Conservation (phyloP, 2,329 filamentous ascomycete genomes). For the Penicillium sp. region DNA sequence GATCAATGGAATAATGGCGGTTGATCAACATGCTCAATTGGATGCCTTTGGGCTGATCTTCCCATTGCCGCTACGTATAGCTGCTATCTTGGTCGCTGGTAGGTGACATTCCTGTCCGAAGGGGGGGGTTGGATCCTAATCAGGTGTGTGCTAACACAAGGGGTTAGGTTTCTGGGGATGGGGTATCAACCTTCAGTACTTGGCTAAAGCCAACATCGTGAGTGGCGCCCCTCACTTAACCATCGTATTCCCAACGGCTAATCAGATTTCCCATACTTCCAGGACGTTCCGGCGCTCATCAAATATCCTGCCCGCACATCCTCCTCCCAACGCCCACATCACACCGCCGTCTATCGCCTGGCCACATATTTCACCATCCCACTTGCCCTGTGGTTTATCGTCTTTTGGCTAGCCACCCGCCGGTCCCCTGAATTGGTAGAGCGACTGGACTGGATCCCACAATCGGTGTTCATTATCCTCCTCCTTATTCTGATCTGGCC, state of each 20-base stretch:
- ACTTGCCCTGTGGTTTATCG: slow-evolving; percentile 67
- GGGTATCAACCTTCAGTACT: slow-evolving; percentile 87
- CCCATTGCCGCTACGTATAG: slow-evolving; percentile 85
- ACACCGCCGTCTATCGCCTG: slow-evolving; percentile 81
- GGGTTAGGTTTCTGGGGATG: slow-evolving; percentile 85
- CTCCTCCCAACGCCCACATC: slow-evolving; percentile 69
- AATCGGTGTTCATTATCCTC: slow-evolving; percentile 75
- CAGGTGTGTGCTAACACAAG: slow-evolving; percentile 12
- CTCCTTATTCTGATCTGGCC: slow-evolving; percentile 71
- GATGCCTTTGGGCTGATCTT: slow-evolving; percentile 85
- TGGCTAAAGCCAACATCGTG: slow-evolving; percentile 74
- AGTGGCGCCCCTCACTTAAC: slow-evolving; percentile 26
- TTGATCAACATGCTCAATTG: slow-evolving; percentile 50
- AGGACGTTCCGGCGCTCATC: slow-evolving; percentile 81
- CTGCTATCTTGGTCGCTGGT: slow-evolving; percentile 83
- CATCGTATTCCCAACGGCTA: neutral
- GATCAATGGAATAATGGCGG: slow-evolving; percentile 43
- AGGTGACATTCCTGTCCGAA: slow-evolving; percentile 31
- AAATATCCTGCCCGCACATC: slow-evolving; percentile 77
- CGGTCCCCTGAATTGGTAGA: slow-evolving; percentile 69
- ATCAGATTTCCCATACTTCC: slow-evolving; percentile 19
- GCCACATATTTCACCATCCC: slow-evolving; percentile 73
- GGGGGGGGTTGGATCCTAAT: neutral
- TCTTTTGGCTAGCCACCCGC: slow-evolving; percentile 82
- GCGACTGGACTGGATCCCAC: slow-evolving; percentile 80